Conservation (phyloP, 495 filamentous ascomycete species). For the Penicillium cosmopolitanum region DNA sequence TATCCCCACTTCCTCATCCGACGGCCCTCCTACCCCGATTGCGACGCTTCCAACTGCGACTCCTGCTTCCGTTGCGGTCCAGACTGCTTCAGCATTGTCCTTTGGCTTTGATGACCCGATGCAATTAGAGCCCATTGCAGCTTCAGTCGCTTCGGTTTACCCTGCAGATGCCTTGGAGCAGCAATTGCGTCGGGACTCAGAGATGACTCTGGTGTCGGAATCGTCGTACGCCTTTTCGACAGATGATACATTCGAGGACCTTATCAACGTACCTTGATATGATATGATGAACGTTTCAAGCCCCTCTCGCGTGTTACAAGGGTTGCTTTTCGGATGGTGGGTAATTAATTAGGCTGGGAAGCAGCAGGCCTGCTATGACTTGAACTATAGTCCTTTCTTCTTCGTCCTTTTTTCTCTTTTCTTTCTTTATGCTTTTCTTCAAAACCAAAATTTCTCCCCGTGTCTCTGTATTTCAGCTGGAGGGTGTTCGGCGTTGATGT, state of each 20-base stretch:
- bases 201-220: conserved; percentile 32
- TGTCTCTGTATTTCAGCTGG: conserved; percentile 14
- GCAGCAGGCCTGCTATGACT: neutral
- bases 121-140: conserved; percentile 25
- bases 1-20: conserved; percentile 2
- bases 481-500: conserved; percentile 26
- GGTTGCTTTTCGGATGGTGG: neutral
- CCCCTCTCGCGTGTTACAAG: neutral
- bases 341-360: neutral
- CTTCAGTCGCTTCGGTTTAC: conserved; percentile 12
- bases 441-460: neutral
- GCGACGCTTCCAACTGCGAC: conserved; percentile 2
- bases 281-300: neutral
- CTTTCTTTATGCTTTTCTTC: neutral
- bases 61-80: neutral
- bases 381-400: neutral
- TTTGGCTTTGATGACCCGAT: conserved; percentile 46
- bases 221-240: conserved; percentile 36
- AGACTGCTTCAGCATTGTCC: conserved; percentile 22
- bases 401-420: neutral
- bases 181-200: conserved; percentile 38
- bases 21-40: conserved; percentile 1
- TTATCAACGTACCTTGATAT: conserved; percentile 32
- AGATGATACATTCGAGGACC: conserved; percentile 39
- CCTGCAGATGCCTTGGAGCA: conserved; percentile 30